Conservation (phyloP, 2,329 filamentous ascomycete species). For the Exophiala sp. region DNA sequence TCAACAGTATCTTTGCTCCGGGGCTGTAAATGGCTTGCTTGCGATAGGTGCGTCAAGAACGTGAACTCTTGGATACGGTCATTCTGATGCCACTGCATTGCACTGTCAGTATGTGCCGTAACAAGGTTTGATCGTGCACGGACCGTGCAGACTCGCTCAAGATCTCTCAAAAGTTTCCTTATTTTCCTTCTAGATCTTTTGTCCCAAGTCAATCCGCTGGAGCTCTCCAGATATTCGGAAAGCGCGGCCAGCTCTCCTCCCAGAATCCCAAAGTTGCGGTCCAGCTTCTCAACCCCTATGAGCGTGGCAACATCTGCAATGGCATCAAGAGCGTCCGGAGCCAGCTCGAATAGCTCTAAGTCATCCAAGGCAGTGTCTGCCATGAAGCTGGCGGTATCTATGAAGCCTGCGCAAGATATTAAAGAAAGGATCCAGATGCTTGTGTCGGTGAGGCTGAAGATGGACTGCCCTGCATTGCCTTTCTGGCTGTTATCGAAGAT, state of each 20-base stretch:
- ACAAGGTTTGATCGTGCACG: too few species aligned
- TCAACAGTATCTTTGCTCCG: not conserved
- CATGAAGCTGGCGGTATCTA: too few species aligned
- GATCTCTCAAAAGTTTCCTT: slow-evolving; percentile 1
- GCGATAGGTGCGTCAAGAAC: not conserved
- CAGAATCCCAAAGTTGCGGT: not conserved
- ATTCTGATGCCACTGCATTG: not conserved
- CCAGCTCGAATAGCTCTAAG: not conserved
- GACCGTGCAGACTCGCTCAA: slow-evolving; percentile 1
- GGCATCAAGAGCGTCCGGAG: not conserved
- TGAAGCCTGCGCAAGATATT: too few species aligned
- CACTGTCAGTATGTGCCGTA: too few species aligned
- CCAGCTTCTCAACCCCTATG: not conserved
- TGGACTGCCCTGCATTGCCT: too few species aligned
- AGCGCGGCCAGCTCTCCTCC: not conserved
- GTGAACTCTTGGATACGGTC: not conserved
- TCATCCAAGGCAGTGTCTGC: not conserved
- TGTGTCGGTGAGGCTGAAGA: too few species aligned
- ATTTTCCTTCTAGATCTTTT: not conserved
- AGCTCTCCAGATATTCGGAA: not conserved
- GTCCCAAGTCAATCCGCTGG: too few species aligned
- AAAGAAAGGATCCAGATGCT: too few species aligned
- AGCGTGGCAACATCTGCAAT: not conserved
- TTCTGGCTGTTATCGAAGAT: too few species aligned
- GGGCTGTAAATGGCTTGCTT: not conserved